Evolutionary conservation across 1,284 basidiomycete genomes (phyloP), one percentile per base, ranked within the genome.

Genomic region (Tetrapyrgos nigripes): DNA sequence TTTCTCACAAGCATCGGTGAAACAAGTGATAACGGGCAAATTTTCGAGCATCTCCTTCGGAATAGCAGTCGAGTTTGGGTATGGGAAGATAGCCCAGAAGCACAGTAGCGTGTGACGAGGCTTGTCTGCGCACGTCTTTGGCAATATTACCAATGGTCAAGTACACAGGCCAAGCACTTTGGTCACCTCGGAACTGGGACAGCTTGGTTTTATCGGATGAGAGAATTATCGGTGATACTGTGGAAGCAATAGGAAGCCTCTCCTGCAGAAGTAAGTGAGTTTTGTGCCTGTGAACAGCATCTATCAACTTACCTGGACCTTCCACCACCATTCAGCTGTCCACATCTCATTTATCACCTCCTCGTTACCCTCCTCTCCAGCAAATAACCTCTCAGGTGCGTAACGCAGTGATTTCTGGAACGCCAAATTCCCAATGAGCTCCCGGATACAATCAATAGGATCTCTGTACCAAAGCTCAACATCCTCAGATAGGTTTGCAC

Each of bases 171-270:
- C 23, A n/a, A n/a, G n/a, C n/a, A n/a, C n/a, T n/a, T n/a, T 63
- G 61, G 27, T 64, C 59, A 27, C 73, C 73, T 28, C 65, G 62
- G 58, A 71, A 70, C 1, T 40, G 53, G 0, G 73, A 68, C 50
- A 76, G 68, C 10, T 64, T 60, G 3, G 71, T 76, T 53, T 74
- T 75, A 51, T 75, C 72, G 0, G 72, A 70, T 1, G 69, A 59
- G 3, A 74, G 54, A 29, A 76, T 75, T 85, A 61, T 90, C 88
- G 72, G 89, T 86, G 66, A 72, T 80, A 53, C 76, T 83, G 62
- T 92, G 84, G 1, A 71, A 88, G 40, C 80, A 86, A 24, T 11
- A 1, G 60, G 57, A 48, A 64, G 40, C 21, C 24, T 43, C 50
- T 61, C 50, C 55, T 61, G 29, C n/a, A n/a, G n/a, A n/a, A n/a